Evolutionary conservation across 2,329 filamentous ascomycete species (phyloP), one percentile per base, ranked within the genome.

Genomic region (Colletotrichum falcatum): DNA sequence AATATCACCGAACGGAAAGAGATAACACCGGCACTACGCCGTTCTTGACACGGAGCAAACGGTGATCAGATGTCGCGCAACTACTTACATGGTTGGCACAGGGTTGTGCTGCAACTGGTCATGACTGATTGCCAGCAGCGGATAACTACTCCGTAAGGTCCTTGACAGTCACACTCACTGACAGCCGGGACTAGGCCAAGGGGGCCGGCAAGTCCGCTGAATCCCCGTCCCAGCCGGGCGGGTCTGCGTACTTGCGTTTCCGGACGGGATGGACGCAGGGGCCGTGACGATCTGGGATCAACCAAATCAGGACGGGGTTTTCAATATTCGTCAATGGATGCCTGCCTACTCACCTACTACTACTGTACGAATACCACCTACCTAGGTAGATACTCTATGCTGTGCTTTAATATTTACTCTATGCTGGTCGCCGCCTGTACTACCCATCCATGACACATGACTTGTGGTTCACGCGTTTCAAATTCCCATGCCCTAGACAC

Each of bases 261-360:
- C 59, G 59, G 58, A 63, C 53, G 64, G 67, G 64, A 70, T 70
- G 67, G 30, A 46, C 68, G 53, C 68, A 70, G 51, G 64, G 68
- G 53, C 68, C 62, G 46, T 58, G 58, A 16, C 30, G 67, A 67
- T 70, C 58, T 59, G 62, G 64, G 58, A 67, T 59, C 64, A 67
- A n/a, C 18, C 42, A 46, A 53, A 59, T 14, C 18, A 49, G 49
- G 35, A 37, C 18, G 37, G 20, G 46, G 28, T 51, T 33, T 33
- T 39, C 14, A 5, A 39, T 39, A 37, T 37, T 8, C 33, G 33
- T 39, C 35, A 53, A 53, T 39, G 30, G 48, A 70, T 14, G 37
- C 28, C 33, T 66, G 66, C 35, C 30, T 51, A 42, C 18, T 42
- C n/a, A n/a, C n/a, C n/a, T n/a, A n/a, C n/a, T n/a, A n/a, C n/a